Evolutionary conservation across 164 flowering plant genomes (phyloP), one percentile per base, ranked within the genome.

Genomic region (Saururus chinensis): DNA sequence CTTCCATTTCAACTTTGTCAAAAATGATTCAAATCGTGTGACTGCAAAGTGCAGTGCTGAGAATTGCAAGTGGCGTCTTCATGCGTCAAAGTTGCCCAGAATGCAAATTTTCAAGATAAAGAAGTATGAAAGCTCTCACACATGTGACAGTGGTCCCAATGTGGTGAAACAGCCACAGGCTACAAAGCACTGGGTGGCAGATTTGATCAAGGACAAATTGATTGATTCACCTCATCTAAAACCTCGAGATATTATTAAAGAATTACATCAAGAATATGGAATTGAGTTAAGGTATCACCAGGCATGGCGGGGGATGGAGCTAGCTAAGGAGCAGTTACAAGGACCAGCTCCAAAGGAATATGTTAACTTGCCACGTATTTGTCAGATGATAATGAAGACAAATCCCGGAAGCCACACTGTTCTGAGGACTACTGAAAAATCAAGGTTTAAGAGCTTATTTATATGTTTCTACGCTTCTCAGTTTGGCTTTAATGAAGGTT

Each of bases 31-130:
- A 9, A 72, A 65, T 40, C 90, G 97, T 56, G 89, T 76, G 14
- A 82, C 83, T 75, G 95, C 80, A 24, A 77, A 35, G 61, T 90
- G 97, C 70, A 72, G 69, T 49, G 67, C 63, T 26, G 86, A 81
- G n/a, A 83, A 81, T 53, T 87, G 97, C 73, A 72, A 89, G 21
- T 90, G 97, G 97, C 73, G 74, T 66, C 75, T 90, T 59, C 79
- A 80, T 72, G 97, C 95, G 42, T 83, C 89, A 19, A 78, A 86
- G 87, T 82, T 83, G 40, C 74, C 86, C 30, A 71, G 80, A 20
- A 71, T 67, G 7, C 71, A 78, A 35, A 68, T 75, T 12, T 81
- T 87, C 60, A 74, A 68, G 75, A 74, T 90, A n/a, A 83, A 80
- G 59, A 87, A 73, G 68, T 68, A 84, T 74, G 73, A 76, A 56